Evolutionary conservation across 2,329 filamentous ascomycete genomes (phyloP).

Genomic region (Scorias spongiosa): DNA sequence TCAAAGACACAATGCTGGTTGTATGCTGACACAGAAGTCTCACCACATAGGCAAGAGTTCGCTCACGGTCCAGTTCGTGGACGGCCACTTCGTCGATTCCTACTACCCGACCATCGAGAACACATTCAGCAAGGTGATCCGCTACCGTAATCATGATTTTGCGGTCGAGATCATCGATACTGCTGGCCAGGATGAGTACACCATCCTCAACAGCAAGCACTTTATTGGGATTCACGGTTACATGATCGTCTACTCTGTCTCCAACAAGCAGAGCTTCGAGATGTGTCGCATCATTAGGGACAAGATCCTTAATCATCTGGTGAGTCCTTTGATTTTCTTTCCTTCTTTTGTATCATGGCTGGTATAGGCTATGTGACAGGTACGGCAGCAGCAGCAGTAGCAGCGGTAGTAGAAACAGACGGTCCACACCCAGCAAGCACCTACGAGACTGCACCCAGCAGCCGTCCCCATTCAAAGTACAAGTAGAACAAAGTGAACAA

Average conservation of each 20-base stretch:
- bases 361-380: constrained; percentile 1
- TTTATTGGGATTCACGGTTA: constrained; percentile 99
- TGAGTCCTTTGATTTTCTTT: constrained; percentile 29
- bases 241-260: constrained; percentile 96
- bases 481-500: no score
- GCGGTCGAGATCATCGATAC: constrained; percentile 97
- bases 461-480: no score
- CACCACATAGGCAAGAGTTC: constrained; percentile 71
- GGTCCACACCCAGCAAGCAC: no score
- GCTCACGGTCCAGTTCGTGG: constrained; percentile 89
- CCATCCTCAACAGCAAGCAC: constrained; percentile 93
- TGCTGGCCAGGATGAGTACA: constrained; percentile 94
- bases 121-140: constrained; percentile 92
- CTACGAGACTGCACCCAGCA: no score
- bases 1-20: constrained; percentile 1
- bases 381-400: neutral
- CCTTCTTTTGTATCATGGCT: neutral
- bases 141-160: constrained; percentile 83
- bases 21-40: constrained; percentile 1
- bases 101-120: constrained; percentile 99
- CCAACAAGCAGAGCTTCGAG: constrained; percentile 84
- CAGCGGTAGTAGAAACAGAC: neutral
- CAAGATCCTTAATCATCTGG: constrained; percentile 92
- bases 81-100: constrained; percentile 95
- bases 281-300: constrained; percentile 94